These are phyloP conservation scores for Phytophthora boehmeriae DNA, from an alignment of 352 stramenopile genomes.

Conservation along the genomic window DNA sequence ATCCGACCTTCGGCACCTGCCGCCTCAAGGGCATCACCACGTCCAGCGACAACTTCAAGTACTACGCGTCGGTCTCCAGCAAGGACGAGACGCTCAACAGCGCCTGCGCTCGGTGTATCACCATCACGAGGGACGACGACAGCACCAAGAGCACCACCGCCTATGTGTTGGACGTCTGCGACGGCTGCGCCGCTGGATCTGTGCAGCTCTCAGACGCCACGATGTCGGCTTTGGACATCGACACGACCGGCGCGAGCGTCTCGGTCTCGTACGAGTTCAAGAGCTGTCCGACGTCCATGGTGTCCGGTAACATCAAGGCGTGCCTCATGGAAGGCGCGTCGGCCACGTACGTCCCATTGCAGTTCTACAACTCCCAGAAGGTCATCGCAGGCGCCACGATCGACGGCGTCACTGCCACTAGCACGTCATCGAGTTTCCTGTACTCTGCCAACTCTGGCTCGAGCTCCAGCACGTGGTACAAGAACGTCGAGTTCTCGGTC, in stretches of 20 bases:
- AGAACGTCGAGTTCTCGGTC: constrained; percentile 63
- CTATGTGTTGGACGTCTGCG: constrained; percentile 76
- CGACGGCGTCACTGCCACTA: constrained; percentile 53
- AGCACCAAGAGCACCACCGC: constrained; percentile 51
- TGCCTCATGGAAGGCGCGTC: constrained; percentile 86
- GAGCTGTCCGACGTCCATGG: constrained; percentile 57
- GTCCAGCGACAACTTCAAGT: constrained; percentile 76
- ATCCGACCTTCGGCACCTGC: constrained; percentile 68
- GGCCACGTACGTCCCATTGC: constrained; percentile 78
- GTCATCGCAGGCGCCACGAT: constrained; percentile 68
- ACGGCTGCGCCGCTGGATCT: constrained; percentile 53
- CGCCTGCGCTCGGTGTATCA: constrained; percentile 77
- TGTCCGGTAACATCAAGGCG: constrained; percentile 76
- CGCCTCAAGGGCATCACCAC: constrained; percentile 66
- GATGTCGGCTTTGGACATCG: constrained; percentile 50
- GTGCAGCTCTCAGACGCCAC: constrained; percentile 58
- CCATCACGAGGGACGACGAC: constrained; percentile 60
- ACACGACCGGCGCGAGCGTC: constrained; percentile 46
- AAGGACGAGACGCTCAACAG: constrained; percentile 61
- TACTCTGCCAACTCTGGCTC: constrained; percentile 63
- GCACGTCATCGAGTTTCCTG: constrained; percentile 59
- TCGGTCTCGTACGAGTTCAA: constrained; percentile 67
- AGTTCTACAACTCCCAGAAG: constrained; percentile 85
- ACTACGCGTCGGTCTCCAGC: constrained; percentile 74
- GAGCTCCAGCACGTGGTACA: constrained; percentile 58